Percentiles rank a stretch among this genome's conserved stretches.
phyloP scores from a whole-genome alignment of 352 stramenopile genomes.

The Thraustochytrium aureum region DNA sequence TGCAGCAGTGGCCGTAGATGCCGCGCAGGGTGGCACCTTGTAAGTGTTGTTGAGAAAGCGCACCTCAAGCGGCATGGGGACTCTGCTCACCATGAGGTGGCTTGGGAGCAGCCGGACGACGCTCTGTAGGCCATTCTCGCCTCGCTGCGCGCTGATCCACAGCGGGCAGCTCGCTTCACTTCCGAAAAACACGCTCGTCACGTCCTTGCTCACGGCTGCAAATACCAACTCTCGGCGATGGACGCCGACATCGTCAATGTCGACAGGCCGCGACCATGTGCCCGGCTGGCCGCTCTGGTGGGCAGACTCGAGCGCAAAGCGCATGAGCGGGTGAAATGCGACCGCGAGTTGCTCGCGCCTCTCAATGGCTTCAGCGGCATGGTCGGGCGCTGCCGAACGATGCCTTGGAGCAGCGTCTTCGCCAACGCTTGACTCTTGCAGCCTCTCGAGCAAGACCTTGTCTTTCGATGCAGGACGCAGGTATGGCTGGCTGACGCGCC shows the following conservation, averaged over 20 bases:
- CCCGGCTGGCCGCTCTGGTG: constrained; percentile 4
- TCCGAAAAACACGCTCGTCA: constrained; percentile 40
- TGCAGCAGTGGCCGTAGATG: no score
- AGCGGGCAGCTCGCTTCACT: constrained; percentile 13
- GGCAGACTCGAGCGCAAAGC: constrained; percentile 26
- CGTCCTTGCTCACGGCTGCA: constrained; percentile 39
- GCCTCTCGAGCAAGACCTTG: no score
- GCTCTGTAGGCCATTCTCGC: constrained; percentile 48
- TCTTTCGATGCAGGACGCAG: constrained; percentile 9
- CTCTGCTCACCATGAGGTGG: constrained; percentile 29
- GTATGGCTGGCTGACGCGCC: constrained; percentile 20
- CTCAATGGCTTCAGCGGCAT: no score
- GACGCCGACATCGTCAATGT: constrained; percentile 37
- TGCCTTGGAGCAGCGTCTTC: no score
- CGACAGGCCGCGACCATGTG: constrained; percentile 31
- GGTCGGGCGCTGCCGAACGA: no score
- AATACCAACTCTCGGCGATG: constrained; percentile 20
- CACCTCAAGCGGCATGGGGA: constrained; percentile 32
- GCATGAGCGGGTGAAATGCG: constrained; percentile 47
- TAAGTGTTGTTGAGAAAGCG: not conserved
- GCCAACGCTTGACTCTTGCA: no score
- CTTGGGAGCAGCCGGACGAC: constrained; percentile 44
- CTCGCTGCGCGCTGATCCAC: constrained; percentile 48
- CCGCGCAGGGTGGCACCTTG: not conserved
- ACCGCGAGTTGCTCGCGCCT: no score